These are phyloP conservation scores for Vigna nakashimae DNA, from an alignment of 306 rosid genomes.

Conservation along the genomic window DNA sequence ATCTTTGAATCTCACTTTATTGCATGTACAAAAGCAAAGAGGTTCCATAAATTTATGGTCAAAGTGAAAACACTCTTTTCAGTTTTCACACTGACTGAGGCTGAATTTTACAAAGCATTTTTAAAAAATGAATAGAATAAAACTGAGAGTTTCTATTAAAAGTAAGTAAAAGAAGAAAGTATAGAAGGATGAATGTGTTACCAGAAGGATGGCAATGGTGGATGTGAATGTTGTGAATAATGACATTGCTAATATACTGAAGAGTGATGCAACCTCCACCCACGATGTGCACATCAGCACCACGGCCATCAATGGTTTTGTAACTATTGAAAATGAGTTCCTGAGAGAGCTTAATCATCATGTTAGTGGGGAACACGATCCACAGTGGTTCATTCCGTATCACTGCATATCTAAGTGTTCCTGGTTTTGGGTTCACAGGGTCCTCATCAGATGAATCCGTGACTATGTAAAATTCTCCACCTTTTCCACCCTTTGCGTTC, in stretches of 20 bases:
- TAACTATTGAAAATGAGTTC: slow-evolving; percentile 90
- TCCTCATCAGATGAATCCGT: slow-evolving; percentile 82
- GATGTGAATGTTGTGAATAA: slow-evolving; percentile 87
- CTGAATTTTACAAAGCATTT: not conserved
- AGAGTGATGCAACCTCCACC: slow-evolving; percentile 96
- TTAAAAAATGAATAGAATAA: too few species aligned
- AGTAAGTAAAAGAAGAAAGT: too few species aligned
- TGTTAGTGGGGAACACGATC: slow-evolving; percentile 83
- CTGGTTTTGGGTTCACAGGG: slow-evolving; percentile 82
- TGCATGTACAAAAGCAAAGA: not conserved
- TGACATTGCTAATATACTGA: slow-evolving; percentile 85
- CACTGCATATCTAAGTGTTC: slow-evolving; percentile 79
- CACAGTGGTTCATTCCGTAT: slow-evolving; percentile 76
- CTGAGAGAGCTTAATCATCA: slow-evolving; percentile 81
- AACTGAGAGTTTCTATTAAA: too few species aligned
- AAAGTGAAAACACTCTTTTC: not conserved
- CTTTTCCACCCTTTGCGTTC: slow-evolving; percentile 83
- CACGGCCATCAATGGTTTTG: slow-evolving; percentile 95
- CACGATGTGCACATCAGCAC: slow-evolving; percentile 91
- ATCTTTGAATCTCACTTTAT: not conserved
- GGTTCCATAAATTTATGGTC: not conserved
- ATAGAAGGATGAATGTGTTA: slow-evolving; percentile 29
- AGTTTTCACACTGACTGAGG: too few species aligned
- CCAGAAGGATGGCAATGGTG: slow-evolving; percentile 93
- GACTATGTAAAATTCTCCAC: slow-evolving; percentile 81